Conservation (phyloP, 306 rosid genomes). For the Sicyos edulis region DNA sequence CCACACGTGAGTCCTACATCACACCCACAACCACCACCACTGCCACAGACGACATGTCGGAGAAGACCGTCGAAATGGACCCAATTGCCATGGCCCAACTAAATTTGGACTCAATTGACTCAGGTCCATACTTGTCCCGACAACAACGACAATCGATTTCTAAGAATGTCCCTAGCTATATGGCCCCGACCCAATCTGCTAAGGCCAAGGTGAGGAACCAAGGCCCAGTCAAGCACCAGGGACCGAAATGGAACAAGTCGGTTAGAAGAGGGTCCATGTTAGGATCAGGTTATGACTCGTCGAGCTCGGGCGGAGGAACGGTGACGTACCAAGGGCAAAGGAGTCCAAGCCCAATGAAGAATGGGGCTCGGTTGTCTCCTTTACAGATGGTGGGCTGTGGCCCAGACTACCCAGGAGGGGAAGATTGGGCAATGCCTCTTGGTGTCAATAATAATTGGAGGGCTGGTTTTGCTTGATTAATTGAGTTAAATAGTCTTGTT, state of each 20-base stretch:
- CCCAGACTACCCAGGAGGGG: constrained; percentile 34
- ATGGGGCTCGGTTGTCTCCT: constrained; percentile 33
- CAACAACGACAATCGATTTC: constrained; percentile 27
- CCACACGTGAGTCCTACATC: constrained; percentile 31
- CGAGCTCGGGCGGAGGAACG: constrained; percentile 50
- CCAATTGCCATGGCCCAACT: constrained; percentile 22
- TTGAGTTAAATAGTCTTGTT: background rate
- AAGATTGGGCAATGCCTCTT: constrained; percentile 55
- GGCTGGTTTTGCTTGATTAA: constrained; percentile 32
- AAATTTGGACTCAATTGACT: constrained; percentile 28
- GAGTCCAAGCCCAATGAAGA: constrained; percentile 60
- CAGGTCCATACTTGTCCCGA: constrained; percentile 27
- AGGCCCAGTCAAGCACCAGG: constrained; percentile 36
- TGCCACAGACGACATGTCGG: constrained; percentile 47
- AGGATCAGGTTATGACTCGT: constrained; percentile 49
- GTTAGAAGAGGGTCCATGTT: constrained; percentile 24
- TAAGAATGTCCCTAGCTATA: constrained; percentile 56
- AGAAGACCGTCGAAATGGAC: constrained; percentile 82
- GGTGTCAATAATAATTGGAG: constrained; percentile 50
- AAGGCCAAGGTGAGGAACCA: constrained; percentile 64
- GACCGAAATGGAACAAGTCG: constrained; percentile 50
- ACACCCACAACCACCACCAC: constrained; percentile 37
- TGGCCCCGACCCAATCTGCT: constrained; percentile 84
- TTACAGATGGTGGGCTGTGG: constrained; percentile 34
- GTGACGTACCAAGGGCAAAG: constrained; percentile 1